Conservation (phyloP, 768 basidiomycete genomes). For the Exsudoporus frostii region DNA sequence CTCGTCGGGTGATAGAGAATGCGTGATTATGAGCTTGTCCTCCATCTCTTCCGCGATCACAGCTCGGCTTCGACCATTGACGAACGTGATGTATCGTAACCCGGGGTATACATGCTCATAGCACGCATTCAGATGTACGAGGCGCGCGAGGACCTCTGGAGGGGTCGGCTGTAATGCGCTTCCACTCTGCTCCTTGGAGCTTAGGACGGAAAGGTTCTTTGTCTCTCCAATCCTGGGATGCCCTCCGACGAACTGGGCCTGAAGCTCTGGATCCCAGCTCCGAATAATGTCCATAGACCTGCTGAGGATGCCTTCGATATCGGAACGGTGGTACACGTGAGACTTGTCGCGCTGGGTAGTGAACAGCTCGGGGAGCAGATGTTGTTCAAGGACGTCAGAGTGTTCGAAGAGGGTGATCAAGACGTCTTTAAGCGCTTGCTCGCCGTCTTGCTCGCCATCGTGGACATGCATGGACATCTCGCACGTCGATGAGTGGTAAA, state of each 20-base stretch:
- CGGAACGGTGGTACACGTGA: constrained; percentile 30
- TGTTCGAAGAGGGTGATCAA: constrained; percentile 61
- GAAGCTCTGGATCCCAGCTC: constrained; percentile 49
- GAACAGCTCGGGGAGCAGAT: constrained; percentile 54
- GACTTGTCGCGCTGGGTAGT: constrained; percentile 21
- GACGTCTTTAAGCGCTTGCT: constrained; percentile 28
- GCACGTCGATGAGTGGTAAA: background rate
- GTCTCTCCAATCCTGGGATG: constrained; percentile 90
- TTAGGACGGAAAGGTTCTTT: constrained; percentile 69
- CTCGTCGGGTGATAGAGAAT: constrained; percentile 42
- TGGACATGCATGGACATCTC: background rate
- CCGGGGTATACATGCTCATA: constrained; percentile 76
- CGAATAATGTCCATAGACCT: constrained; percentile 45
- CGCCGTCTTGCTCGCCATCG: background rate
- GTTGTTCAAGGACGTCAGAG: constrained; percentile 51
- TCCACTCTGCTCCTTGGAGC: constrained; percentile 76
- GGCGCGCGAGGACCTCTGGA: constrained; percentile 68
- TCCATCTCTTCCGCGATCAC: constrained; percentile 81
- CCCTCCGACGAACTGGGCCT: constrained; percentile 68
- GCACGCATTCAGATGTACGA: constrained; percentile 70
- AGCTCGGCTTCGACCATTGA: constrained; percentile 75
- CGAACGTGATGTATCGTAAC: constrained; percentile 88
- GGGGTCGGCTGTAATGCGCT: constrained; percentile 49
- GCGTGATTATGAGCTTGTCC: constrained; percentile 49
- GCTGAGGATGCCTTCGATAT: constrained; percentile 55